phyloP scores from a whole-genome alignment of 768 basidiomycete genomes.

The Daedaleopsis sinensis region DNA sequence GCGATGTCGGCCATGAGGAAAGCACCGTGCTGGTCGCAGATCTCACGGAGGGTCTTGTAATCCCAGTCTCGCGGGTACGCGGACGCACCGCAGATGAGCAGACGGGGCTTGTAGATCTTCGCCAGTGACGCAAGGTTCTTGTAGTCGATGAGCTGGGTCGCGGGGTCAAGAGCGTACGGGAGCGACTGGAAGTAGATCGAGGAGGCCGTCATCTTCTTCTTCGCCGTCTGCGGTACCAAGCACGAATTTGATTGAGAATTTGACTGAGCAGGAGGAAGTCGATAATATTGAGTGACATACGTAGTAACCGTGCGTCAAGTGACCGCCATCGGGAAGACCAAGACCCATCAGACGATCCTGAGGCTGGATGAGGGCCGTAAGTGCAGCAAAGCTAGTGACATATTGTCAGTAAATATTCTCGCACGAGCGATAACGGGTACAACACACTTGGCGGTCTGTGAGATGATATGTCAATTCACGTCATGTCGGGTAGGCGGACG shows the following conservation, averaged over 20 bases:
- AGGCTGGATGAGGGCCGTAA: constrained; percentile 94
- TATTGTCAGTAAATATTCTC: constrained; percentile 14
- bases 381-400: constrained; percentile 81
- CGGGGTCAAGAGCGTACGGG: constrained; percentile 84
- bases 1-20: constrained; percentile 97
- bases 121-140: constrained; percentile 78
- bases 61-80: constrained; percentile 99
- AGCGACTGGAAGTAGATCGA: constrained; percentile 99
- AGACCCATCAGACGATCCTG: constrained; percentile 99
- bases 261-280: neutral
- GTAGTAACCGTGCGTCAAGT: constrained; percentile 97
- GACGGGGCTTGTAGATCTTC: constrained; percentile 91
- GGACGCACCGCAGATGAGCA: constrained; percentile 97
- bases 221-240: constrained; percentile 68
- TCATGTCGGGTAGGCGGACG: neutral
- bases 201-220: constrained; percentile 99
- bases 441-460: constrained; percentile 84
- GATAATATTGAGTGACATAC: constrained; percentile 45
- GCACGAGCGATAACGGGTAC: neutral
- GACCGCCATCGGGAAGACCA: constrained; percentile 96
- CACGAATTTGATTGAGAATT: neutral
- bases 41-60: constrained; percentile 80
- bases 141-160: constrained; percentile 92
- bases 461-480: constrained; percentile 6
- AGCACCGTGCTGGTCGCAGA: constrained; percentile 85